Evolutionary conservation across 2,329 filamentous ascomycete species (phyloP).

Genomic region (Aspergillus melleus): DNA sequence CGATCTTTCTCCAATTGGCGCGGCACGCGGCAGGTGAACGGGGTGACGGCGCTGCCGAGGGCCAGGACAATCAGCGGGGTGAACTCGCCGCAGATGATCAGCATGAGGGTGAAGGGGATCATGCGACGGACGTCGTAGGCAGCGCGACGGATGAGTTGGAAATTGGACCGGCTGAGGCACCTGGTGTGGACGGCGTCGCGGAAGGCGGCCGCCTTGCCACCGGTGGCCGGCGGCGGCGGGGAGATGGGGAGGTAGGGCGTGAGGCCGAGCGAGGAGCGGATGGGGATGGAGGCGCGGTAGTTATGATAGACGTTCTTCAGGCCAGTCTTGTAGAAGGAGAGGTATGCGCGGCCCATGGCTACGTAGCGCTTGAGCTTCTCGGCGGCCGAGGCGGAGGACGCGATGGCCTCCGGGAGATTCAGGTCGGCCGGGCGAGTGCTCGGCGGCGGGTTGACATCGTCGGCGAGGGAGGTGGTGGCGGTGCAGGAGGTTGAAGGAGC

Average conservation of each 20-base stretch:
- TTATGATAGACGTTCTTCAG: conserved; percentile 74
- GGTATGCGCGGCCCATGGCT: conserved; percentile 70
- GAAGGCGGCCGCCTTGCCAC: conserved; percentile 10
- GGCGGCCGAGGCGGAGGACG: conserved; percentile 43
- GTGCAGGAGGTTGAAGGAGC: conserved; percentile 19
- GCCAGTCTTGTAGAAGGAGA: conserved; percentile 84
- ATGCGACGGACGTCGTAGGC: conserved; percentile 73
- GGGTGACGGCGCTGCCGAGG: conserved; percentile 68
- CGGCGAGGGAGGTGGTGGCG: conserved; percentile 17
- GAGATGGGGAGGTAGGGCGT: conserved; percentile 36
- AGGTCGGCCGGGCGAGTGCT: conserved; percentile 73
- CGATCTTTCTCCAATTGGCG: conserved; percentile 64
- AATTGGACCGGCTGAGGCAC: conserved; percentile 62
- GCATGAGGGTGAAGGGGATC: conserved; percentile 73
- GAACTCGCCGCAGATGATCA: conserved; percentile 81
- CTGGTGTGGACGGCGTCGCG: conserved; percentile 10
- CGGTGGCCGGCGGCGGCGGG: conserved; percentile 17
- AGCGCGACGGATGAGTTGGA: conserved; percentile 68
- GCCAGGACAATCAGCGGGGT: conserved; percentile 76
- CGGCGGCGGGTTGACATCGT: conserved; percentile 66
- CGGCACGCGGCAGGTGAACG: conserved; percentile 80
- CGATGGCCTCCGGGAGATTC: conserved; percentile 58
- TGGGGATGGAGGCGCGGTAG: conserved; percentile 39
- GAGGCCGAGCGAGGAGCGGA: conserved; percentile 32
- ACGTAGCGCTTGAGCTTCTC: conserved; percentile 34